Evolutionary conservation across 306 rosid genomes (phyloP), one percentile per base, ranked within the genome.

Genomic region (Boehmeria nivea): DNA sequence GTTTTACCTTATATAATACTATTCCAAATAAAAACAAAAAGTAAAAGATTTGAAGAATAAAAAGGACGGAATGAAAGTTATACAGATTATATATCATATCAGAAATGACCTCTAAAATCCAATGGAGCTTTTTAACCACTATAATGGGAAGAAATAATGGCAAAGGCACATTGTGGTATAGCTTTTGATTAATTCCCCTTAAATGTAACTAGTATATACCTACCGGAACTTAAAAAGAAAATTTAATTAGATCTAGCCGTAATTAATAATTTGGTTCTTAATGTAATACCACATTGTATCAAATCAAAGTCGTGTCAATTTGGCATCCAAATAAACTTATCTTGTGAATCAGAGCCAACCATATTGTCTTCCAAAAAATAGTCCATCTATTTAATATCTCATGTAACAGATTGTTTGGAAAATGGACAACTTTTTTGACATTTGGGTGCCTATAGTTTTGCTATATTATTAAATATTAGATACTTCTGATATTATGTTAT

Each of bases 221-320:
- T n/a, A n/a, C n/a, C n/a, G n/a, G n/a, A n/a, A n/a, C n/a, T n/a
- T n/a, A n/a, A n/a, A n/a, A n/a, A 28, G 5, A 8, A 28, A 28
- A 28, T 16, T 7, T 3, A 3, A n/a, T 45, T 45, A n/a, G 44
- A 39, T 6, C 8, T 18, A 19, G 51, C 24, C 3, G 8, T n/a
- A 45, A 5, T 2, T 16, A 10, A 40, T 40, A 15, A 45, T 45
- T 8, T 45, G 9, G 51, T 20, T 20, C 44, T 9, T 50, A 11
- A 48, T 48, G 22, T 11, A 34, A 17, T 54, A 67, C 2, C 21
- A 25, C 43, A 50, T 26, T 54, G 13, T 42, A 55, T 57, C 70
- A 79, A 61, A 70, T 76, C 72, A 56, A 46, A 39, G 74, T 67
- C 76, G 16, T 25, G 28, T 61, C 73, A 52, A 24, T 27, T 69